Evolutionary conservation across 768 basidiomycete genomes (phyloP), one percentile per base, ranked within the genome.

Genomic region (Kwoniella pini): DNA sequence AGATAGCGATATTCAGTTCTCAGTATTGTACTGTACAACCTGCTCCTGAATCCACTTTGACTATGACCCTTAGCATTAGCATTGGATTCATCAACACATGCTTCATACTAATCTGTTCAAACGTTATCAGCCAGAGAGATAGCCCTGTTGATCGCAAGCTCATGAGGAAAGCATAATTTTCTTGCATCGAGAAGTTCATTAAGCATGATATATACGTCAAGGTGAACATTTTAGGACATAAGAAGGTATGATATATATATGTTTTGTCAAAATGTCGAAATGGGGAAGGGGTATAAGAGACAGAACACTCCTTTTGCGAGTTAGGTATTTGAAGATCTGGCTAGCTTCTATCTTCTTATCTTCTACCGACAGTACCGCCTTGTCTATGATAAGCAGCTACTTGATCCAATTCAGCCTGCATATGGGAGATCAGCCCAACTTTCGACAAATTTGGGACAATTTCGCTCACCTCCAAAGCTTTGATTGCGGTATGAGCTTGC

Each of bases 401-500:
- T 42, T 74, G 68, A 30, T 78, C 77, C 11, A 78, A 58, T 57
- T 78, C 77, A 50, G 67, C 67, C 76, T 77, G 51, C 7, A n/a
- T 9, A 28, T 15, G 17, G 36, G 17, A 30, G 6, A 49, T 36
- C 49, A 13, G 21, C 9, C 3, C 15, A 55, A n/a, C 30, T 31
- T 15, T 2, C 0, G 11, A n/a, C 31, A 17, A 22, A 39, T n/a
- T 7, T 12, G 33, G n/a, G 7, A 40, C 28, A 42, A 12, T 13
- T n/a, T 13, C n/a, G 56, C 74, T 66, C 56, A 76, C 76, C 65
- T 78, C 77, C 39, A 78, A 59, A 30, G 70, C 63, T 55, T 78
- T 78, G 77, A 78, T 78, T 17, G 69, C 64, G 33, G 77, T 67
- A 67, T 79, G 79, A 10, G 94, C 91, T 78, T 85, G 80, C 82